These are phyloP conservation scores for Yamadazyma taylorii DNA, from an alignment of 1,139 yeast species.

Conservation along the genomic window DNA sequence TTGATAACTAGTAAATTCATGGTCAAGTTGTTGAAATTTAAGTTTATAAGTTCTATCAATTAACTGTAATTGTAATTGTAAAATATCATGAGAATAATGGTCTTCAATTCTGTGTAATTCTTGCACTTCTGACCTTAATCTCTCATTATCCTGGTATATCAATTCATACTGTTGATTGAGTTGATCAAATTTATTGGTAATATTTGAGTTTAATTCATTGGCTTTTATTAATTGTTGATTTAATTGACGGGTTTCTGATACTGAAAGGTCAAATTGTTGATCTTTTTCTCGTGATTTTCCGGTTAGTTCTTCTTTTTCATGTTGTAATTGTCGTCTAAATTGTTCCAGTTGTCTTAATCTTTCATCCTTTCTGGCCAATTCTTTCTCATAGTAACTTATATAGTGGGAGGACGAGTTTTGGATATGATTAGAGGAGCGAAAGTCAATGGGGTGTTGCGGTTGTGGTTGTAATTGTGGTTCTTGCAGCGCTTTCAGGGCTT, in stretches of 20 bases:
- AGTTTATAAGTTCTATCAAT: constrained; percentile 11
- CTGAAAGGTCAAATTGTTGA: not conserved
- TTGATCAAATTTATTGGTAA: constrained; percentile 1
- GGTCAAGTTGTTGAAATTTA: constrained; percentile 10
- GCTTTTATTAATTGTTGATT: not conserved
- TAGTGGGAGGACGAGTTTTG: too few species aligned
- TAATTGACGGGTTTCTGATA: not conserved
- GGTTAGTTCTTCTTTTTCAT: not conserved
- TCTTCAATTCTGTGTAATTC: not conserved
- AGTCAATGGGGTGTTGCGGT: too few species aligned
- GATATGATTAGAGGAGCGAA: too few species aligned
- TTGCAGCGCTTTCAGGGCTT: too few species aligned
- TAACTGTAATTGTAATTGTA: constrained; percentile 7
- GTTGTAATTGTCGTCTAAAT: not conserved
- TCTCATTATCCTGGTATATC: not conserved
- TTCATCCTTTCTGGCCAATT: not conserved
- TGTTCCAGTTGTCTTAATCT: not conserved
- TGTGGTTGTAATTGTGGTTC: too few species aligned
- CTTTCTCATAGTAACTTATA: not conserved
- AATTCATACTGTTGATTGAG: constrained; percentile 1
- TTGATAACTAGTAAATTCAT: constrained; percentile 9
- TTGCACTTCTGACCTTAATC: not conserved
- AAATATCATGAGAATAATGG: not conserved
- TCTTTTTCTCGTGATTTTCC: not conserved
- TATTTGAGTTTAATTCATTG: not conserved